These are phyloP conservation scores for Penicillium alfredii DNA, from an alignment of 495 filamentous ascomycete species.

Conservation along the genomic window DNA sequence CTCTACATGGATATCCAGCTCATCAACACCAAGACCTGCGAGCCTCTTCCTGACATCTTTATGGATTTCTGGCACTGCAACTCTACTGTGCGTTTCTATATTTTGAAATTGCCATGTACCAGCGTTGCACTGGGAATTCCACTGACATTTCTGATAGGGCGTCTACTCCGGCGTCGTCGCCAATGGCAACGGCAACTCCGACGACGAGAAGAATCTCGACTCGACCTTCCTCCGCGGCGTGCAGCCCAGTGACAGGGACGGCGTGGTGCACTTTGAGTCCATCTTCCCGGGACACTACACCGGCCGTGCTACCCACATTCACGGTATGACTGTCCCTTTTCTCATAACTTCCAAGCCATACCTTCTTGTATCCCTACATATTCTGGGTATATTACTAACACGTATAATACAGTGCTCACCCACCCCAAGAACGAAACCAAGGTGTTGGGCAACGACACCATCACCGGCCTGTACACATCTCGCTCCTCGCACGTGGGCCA, in stretches of 20 bases:
- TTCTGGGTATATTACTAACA: too few relatives aligned
- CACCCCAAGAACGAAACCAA: slow-evolving; percentile 32
- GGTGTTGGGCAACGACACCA: slow-evolving; percentile 26
- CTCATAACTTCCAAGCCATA: background rate
- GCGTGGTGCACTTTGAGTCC: slow-evolving; percentile 45
- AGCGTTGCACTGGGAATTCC: too few relatives aligned
- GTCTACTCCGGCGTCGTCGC: slow-evolving; percentile 54
- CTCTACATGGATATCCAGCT: slow-evolving; percentile 57
- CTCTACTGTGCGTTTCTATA: slow-evolving; percentile 26
- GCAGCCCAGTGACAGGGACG: slow-evolving; percentile 43
- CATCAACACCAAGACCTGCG: slow-evolving; percentile 53
- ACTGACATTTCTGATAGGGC: slow-evolving; percentile 33
- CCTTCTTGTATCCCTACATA: too few relatives aligned
- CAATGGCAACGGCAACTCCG: slow-evolving; percentile 44
- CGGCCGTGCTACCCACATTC: slow-evolving; percentile 32
- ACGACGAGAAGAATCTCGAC: slow-evolving; percentile 31
- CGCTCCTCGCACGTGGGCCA: slow-evolving; percentile 51
- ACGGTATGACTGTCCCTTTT: slow-evolving; percentile 17
- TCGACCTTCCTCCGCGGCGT: slow-evolving; percentile 48
- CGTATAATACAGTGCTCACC: slow-evolving; percentile 35
- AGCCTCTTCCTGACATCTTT: slow-evolving; percentile 48
- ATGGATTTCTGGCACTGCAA: slow-evolving; percentile 59
- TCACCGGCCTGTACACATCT: slow-evolving; percentile 26
- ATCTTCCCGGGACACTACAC: slow-evolving; percentile 54
- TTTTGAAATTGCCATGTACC: too few relatives aligned